Base-by-base conservation (phyloP, 176 grass and related monocot genomes). In the Oryza australiensis region DNA sequence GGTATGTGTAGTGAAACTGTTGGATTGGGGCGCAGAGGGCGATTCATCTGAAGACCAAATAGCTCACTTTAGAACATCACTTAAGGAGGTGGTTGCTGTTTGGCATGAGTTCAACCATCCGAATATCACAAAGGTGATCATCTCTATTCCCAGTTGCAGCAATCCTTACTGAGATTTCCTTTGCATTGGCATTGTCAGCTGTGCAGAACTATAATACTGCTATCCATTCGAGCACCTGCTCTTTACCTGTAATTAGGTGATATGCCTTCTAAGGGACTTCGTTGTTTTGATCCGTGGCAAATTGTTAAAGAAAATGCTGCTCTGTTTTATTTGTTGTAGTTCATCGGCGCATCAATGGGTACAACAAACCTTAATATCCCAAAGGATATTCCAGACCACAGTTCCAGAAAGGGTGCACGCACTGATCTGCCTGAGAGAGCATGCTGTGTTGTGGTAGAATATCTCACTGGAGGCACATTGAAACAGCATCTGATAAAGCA, bases 11-110 rank as follows among this genome's bases (percentile, higher is more conserved):
- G 91, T 92, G 35, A 97, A 94, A 86, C 76, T 94, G 38, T 81
- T 97, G 76, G 84, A 94, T 81, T 97, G 89, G 94, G 91, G 91
- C 8, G 94, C 89, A 62, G 91, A 93, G 77, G 91, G 89, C 2
- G 34, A 80, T 60, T 64, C 88, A 34, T 85, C 86, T 22, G 89
- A 94, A 30, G 59, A 62, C 74, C 84, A 97, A 86, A 87, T 85
- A 53, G 74, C 72, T 67, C 7, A 66, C 22, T 66, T 91, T 14
- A 77, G 94, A 24, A 57, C 87, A 62, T 89, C 87, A 60, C 81
- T 97, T 76, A 84, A 79, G 72, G 87, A 97, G 57, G 89, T 91
- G 75, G 91, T 94, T 57, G 87, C 79, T 78, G 89, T 97, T 37
- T 97, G 94, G 91, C 91, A 94, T 79, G 78, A 94, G 48, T 79